Percentiles rank a stretch among this genome's conserved stretches.
Conservation (phyloP, 345 rosid species). For the Salix viminalis region DNA sequence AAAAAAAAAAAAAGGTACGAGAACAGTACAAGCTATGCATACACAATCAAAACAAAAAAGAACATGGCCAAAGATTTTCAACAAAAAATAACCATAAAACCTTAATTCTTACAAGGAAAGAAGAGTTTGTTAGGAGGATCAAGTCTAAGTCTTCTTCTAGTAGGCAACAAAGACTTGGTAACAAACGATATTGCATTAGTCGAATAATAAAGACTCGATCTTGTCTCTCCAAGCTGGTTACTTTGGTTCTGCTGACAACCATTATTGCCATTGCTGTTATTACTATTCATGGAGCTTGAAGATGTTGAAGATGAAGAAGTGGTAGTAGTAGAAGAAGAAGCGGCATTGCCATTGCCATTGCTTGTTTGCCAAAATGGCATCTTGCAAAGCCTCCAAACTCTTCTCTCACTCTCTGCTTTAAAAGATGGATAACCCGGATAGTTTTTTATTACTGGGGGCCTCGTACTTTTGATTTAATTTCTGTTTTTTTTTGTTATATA, state of each 20-base stretch:
- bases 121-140: slow-evolving; percentile 72
- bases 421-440: neutral
- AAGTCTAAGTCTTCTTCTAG: slow-evolving; percentile 64
- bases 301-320: slow-evolving; percentile 26
- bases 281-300: slow-evolving; percentile 27
- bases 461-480: neutral
- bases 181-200: slow-evolving; percentile 44
- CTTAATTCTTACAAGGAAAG: slow-evolving; percentile 49
- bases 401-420: slow-evolving; percentile 32
- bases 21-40: neutral
- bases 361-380: slow-evolving; percentile 58
- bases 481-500: neutral
- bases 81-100: neutral
- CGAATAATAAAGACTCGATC: slow-evolving; percentile 30
- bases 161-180: slow-evolving; percentile 63
- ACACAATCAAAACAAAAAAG: neutral
- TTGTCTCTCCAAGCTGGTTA: slow-evolving; percentile 26
- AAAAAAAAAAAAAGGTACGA: neutral
- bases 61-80: neutral
- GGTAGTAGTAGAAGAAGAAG: slow-evolving; percentile 32
- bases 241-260: slow-evolving; percentile 34
- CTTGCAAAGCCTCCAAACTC: slow-evolving; percentile 39
- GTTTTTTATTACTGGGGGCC: neutral
- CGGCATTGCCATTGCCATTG: slow-evolving; percentile 9
- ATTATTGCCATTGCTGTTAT: slow-evolving; percentile 9